Evolutionary conservation across 768 basidiomycete species (phyloP).

Genomic region (Trametes maxima): DNA sequence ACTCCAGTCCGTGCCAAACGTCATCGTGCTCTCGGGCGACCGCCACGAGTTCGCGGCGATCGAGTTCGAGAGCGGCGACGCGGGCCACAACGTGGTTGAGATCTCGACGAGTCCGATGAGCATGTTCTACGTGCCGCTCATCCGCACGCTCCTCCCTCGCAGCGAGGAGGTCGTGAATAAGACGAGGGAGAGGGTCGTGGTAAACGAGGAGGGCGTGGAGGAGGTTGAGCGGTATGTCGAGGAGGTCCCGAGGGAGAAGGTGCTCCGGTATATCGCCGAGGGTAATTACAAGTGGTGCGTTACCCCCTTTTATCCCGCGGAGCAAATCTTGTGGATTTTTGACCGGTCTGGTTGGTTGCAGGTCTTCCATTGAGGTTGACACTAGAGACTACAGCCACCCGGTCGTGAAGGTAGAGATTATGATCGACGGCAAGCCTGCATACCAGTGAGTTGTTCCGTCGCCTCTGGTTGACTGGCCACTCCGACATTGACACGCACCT

Average conservation of each 20-base stretch:
- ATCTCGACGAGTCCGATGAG: conserved; percentile 71
- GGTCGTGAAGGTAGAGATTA: conserved; percentile 54
- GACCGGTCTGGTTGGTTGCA: conserved; percentile 26
- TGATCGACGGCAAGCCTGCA: conserved; percentile 57
- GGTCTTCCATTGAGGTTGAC: conserved; percentile 73
- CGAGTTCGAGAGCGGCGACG: conserved; percentile 50
- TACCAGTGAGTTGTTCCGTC: conserved; percentile 47
- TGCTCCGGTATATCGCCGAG: conserved; percentile 58
- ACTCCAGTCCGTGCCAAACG: conserved; percentile 69
- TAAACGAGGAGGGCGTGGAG: conserved; percentile 29
- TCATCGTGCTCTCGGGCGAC: conserved; percentile 71
- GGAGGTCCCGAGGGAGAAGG: conserved; percentile 54
- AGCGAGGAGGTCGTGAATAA: conserved; percentile 48
- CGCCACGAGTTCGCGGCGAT: conserved; percentile 80
- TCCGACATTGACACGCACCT: background rate
- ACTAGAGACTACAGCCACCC: conserved; percentile 56
- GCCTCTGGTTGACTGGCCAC: background rate
- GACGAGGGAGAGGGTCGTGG: conserved; percentile 32
- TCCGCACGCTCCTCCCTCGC: conserved; percentile 50
- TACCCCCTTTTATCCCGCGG: background rate
- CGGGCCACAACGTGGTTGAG: conserved; percentile 52
- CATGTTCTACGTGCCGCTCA: conserved; percentile 68
- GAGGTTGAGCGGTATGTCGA: conserved; percentile 30
- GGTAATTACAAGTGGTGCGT: conserved; percentile 71
- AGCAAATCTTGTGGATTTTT: background rate